phyloP scores from a whole-genome alignment of 306 rosid species.

The Benincasa hispida region DNA sequence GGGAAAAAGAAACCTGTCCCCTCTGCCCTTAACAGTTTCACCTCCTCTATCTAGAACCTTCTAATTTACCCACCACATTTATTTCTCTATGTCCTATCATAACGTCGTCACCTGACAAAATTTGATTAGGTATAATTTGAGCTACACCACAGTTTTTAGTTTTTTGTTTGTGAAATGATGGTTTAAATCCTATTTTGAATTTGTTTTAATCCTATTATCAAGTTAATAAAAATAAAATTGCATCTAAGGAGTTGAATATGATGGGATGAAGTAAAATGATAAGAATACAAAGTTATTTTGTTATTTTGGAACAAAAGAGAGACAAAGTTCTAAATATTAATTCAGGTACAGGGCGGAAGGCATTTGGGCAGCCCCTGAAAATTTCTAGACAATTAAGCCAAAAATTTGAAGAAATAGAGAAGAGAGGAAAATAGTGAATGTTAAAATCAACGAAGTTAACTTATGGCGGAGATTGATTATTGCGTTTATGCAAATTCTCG shows the following conservation, averaged over 20 bases:
- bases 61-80: neutral
- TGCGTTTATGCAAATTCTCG: conserved; percentile 33
- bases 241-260: too few relatives aligned
- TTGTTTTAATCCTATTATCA: too few relatives aligned
- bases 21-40: neutral
- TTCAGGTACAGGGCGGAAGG: neutral
- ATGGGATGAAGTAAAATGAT: too few relatives aligned
- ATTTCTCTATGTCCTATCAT: too few relatives aligned
- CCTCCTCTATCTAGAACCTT: neutral
- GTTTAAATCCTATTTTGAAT: too few relatives aligned
- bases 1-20: neutral
- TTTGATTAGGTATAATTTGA: too few relatives aligned
- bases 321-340: neutral
- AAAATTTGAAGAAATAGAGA: neutral
- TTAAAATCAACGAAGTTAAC: neutral
- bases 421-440: neutral
- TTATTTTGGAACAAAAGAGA: neutral
- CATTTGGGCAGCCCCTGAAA: neutral
- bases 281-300: too few relatives aligned
- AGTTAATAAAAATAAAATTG: too few relatives aligned
- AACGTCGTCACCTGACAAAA: too few relatives aligned
- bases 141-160: too few relatives aligned
- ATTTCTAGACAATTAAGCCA: neutral
- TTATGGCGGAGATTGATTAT: neutral
- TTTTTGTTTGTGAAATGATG: too few relatives aligned